Conservation (phyloP, 2,329 filamentous ascomycete species). For the Trichoderma hamatum region DNA sequence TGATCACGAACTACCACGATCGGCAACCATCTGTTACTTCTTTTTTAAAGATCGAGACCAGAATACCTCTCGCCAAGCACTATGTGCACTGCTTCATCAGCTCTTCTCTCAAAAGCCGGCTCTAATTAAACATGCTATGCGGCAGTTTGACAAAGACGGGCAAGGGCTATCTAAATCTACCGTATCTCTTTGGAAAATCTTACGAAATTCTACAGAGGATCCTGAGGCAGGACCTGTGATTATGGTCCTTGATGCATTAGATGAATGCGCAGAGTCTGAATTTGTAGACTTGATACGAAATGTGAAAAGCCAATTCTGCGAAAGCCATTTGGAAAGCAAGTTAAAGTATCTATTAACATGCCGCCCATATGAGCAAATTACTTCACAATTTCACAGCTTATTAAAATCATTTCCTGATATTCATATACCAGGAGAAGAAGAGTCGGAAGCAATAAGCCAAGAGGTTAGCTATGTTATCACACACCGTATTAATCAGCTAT, state of each 20-base stretch:
- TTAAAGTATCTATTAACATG: slow-evolving; percentile 44
- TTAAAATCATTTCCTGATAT: slow-evolving; percentile 35
- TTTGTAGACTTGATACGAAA: slow-evolving; percentile 31
- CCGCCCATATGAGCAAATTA: slow-evolving; percentile 40
- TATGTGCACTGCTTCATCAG: slow-evolving; percentile 47
- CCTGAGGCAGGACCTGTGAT: slow-evolving; percentile 37
- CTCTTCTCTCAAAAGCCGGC: slow-evolving; percentile 39
- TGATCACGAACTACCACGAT: slow-evolving; percentile 33
- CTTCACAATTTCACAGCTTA: slow-evolving; percentile 31
- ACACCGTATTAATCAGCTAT: slow-evolving; percentile 33
- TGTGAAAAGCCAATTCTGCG: background rate
- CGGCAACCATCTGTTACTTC: slow-evolving; percentile 45
- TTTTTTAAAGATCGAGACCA: slow-evolving; percentile 49
- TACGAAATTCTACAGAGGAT: slow-evolving; percentile 35
- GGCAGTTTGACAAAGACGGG: slow-evolving; percentile 34
- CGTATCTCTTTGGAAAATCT: slow-evolving; percentile 40
- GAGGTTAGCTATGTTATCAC: slow-evolving; percentile 44
- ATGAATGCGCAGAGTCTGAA: slow-evolving; percentile 31
- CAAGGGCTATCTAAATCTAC: slow-evolving; percentile 31
- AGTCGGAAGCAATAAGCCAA: slow-evolving; percentile 40
- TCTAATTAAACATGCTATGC: slow-evolving; percentile 42
- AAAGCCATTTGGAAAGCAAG: background rate
- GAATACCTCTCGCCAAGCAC: slow-evolving; percentile 39
- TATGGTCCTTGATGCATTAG: slow-evolving; percentile 46
- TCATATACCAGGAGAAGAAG: slow-evolving; percentile 42